Base-by-base conservation (phyloP, 805 yeast genomes). In the Lipomyces kockii region DNA sequence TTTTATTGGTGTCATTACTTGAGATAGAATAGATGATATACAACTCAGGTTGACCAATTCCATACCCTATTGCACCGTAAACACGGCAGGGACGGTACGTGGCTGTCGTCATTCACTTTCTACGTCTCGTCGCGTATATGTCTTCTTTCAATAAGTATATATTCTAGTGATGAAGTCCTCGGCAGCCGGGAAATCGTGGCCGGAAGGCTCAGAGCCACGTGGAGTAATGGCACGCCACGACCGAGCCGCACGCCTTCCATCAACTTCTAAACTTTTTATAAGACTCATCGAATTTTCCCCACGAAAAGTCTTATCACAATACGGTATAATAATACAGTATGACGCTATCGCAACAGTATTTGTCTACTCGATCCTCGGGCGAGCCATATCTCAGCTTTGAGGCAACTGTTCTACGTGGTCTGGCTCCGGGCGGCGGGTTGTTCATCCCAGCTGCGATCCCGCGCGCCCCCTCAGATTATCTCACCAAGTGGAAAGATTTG, bases 391-490 rank as follows among this genome's bases (percentile, higher is more conserved):
- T 74, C 35, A 70, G 78, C 14, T 80, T 80, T 65, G 83, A 80
- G 68, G 80, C 79, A 34, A 82, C 81, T 6, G 79, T 80, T 22
- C 78, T 80, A 25, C 77, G 82, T 80, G 99, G 99, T 62, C 84
- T 95, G 75, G 98, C 98, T 63, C 87, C 90, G 59, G 99, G 96
- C 78, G 99, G 99, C 72, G 99, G 99, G 53, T 85, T 95, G 53
- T 95, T 91, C 79, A 84, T 95, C 64, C 99, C 99, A 58, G 85
- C 95, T 17, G 82, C 78, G 58, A 90, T 93, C 73, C 97, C 98
- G 65, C 78, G 83, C 70, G 83, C 90, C 37, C 82, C 88, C 5
- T 76, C 81, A 12, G 85, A 84, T 66, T 84, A 89, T 70, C 79
- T 89, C 63, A 76, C 80, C 51, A 80, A 82, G 69, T 94, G 98